Percentiles rank a stretch among this genome's conserved stretches.
phyloP scores from a whole-genome alignment of 2,329 filamentous ascomycete genomes.

The Knufia petricola region DNA sequence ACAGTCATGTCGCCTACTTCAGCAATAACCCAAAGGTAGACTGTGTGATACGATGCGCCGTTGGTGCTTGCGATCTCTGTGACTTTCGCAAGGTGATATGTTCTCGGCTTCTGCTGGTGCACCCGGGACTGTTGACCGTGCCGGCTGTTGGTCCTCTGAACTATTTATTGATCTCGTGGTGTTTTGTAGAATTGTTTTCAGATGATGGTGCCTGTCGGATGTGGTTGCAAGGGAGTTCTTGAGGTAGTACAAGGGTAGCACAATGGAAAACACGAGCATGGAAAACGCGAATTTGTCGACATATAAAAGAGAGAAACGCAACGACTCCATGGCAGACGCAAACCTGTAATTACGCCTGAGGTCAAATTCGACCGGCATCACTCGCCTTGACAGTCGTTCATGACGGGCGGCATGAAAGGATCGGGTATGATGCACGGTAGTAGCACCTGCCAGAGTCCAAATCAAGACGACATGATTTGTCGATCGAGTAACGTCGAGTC shows the following conservation, averaged over 20 bases:
- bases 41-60: too few relatives aligned
- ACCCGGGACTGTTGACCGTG: too few relatives aligned
- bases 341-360: neutral
- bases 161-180: too few relatives aligned
- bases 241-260: too few relatives aligned
- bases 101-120: too few relatives aligned
- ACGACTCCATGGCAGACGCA: neutral
- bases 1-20: constrained; percentile 16
- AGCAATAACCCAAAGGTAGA: too few relatives aligned
- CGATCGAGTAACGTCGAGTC: neutral
- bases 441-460: neutral
- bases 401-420: neutral
- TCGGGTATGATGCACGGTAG: constrained; percentile 1
- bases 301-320: neutral
- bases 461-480: neutral
- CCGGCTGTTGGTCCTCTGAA: too few relatives aligned
- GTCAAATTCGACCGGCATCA: neutral
- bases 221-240: neutral
- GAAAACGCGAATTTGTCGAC: too few relatives aligned
- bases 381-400: neutral
- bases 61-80: too few relatives aligned
- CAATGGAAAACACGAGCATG: too few relatives aligned
- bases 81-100: too few relatives aligned
- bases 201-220: neutral
- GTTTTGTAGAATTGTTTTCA: too few relatives aligned